Evolutionary conservation across 345 rosid genomes (phyloP).

Genomic region (Bruguiera parviflora): DNA sequence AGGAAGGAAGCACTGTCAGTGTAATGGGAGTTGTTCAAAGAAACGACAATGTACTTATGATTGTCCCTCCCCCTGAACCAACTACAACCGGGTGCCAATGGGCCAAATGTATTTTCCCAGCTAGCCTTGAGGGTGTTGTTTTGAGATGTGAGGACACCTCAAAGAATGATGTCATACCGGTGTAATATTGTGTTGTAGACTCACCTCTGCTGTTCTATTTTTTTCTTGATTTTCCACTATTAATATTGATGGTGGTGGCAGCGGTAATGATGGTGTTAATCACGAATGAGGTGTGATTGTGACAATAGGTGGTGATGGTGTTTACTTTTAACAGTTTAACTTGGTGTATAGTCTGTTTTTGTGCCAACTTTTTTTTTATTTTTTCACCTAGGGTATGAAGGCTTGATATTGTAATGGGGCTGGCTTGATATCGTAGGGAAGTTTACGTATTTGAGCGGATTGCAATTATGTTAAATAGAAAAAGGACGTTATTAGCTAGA

Average conservation of each 20-base stretch:
- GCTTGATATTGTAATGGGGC: conserved; percentile 22
- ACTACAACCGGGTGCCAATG: conserved; percentile 90
- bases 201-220: conserved; percentile 6
- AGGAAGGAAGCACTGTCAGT: conserved; percentile 98
- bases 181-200: conserved; percentile 39
- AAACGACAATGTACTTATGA: conserved; percentile 96
- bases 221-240: neutral
- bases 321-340: neutral
- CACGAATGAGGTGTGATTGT: conserved; percentile 14
- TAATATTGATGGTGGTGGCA: conserved; percentile 24
- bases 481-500: conserved; percentile 16
- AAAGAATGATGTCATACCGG: conserved; percentile 89
- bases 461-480: conserved; percentile 33
- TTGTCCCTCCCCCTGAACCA: conserved; percentile 83
- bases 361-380: conserved; percentile 1
- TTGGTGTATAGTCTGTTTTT: conserved; percentile 30
- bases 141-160: conserved; percentile 95
- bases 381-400: conserved; percentile 24
- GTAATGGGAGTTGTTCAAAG: conserved; percentile 95
- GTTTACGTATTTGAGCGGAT: conserved; percentile 31
- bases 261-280: conserved; percentile 6
- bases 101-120: conserved; percentile 78
- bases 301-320: conserved; percentile 11
- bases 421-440: conserved; percentile 28
- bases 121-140: conserved; percentile 85